Evolutionary conservation across 2,329 filamentous ascomycete species (phyloP), one percentile per base, ranked within the genome.

Genomic region (Neofusicoccum laricinum): DNA sequence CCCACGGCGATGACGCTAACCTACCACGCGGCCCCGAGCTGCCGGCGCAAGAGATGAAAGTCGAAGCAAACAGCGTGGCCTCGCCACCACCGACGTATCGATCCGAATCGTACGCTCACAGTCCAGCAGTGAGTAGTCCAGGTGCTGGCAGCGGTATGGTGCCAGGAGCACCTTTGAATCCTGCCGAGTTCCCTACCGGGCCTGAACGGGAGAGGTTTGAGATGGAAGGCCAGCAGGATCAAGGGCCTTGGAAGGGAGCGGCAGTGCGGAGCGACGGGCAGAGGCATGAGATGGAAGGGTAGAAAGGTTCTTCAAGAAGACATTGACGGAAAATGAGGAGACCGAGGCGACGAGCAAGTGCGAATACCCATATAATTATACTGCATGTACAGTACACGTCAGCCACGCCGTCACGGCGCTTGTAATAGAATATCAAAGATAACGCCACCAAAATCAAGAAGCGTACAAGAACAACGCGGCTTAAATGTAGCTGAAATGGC

Each of bases 241-340:
- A 8, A 11, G 43, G 30, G 17, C 12, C 43, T 3, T 49, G 43
- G 61, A 43, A 30, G 41, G 40, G n/a, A 8, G 19, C 15, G 15
- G 34, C 12, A 12, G 36, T 21, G 17, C 46, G n/a, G 30, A 36
- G 30, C 10, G 36, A 45, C 8, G 25, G 21, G 32, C 34, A 45
- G 40, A 63, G 49, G 19, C 61, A 63, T 55, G 61, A 63, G 40
- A 38, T 63, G 40, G 49, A 53, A 10, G 49, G 40, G 11, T 53
- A 32, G 21, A 43, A 17, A 41, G 14, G 2, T 1, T 2, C 7
- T 30, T 30, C 25, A 30, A 30, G 51, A 17, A 4, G 51, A 11
- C 6, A 17, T 21, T 36, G 36, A 11, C 3, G 36, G 36, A 2
- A 15, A 38, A 15, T 6, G 36, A 38, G 7, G 36, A 15, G 36